Base-by-base conservation (phyloP, 176 grass and related monocot species). In the Thinopyrum elongatum region DNA sequence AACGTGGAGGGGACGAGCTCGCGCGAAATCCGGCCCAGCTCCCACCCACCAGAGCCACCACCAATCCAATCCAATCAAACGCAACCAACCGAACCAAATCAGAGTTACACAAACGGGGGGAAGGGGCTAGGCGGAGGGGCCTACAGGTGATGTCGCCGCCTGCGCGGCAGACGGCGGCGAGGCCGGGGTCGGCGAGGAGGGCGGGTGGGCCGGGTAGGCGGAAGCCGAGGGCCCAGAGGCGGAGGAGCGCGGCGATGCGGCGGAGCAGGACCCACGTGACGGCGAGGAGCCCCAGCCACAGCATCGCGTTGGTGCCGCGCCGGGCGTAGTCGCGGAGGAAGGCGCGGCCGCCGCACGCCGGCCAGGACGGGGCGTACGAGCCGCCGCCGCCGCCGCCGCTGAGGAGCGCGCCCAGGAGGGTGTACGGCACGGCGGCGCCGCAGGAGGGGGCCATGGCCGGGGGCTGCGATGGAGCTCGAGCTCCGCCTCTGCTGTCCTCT, bases 221-320 rank as follows among this genome's bases (percentile, higher is more conserved):
- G 73, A 74, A 82, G 28, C 94, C 97, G 25, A 90, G 72, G 11
- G 84, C 73, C 94, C 94, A 94, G 44, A 99, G 81, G 76, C 86
- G 85, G 51, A 99, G 60, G 15, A 96, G 61, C 59, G 88, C 69
- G 22, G 71, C 65, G 70, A 96, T 60, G 47, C 88, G 80, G 77
- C 55, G 35, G 26, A 94, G 46, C 26, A 99, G 91, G 25, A 91
- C 17, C 75, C 86, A 88, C 15, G 92, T 99, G 74, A 80, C 44
- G 42, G 90, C 81, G 16, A 99, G 41, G 22, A 99, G 79, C 3
- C 74, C 76, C 65, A 76, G 84, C 97, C 97, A 99, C 21, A 99
- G 97, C 70, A 92, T 26, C 25, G 92, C 92, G 86, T 99, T 99
- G 83, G 97, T 94, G 27, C 90, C 97, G 12, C 94, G 88, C 59